These are phyloP conservation scores for Tylopilus cervinicoccineus DNA, from an alignment of 768 basidiomycete species.

Conservation along the genomic window DNA sequence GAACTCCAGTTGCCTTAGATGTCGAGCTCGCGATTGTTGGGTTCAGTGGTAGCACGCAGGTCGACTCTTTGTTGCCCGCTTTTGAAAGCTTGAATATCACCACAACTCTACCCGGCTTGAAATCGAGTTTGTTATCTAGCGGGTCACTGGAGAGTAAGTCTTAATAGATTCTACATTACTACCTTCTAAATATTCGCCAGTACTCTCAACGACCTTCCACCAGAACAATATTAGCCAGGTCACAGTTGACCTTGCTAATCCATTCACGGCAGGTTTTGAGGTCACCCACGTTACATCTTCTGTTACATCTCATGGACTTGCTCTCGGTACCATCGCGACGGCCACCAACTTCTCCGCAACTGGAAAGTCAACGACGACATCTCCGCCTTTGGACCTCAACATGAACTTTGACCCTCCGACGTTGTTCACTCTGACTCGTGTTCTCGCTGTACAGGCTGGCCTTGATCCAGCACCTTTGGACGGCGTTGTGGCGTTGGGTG, in stretches of 20 bases:
- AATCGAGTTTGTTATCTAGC: conserved; percentile 49
- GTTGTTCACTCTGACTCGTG: conserved; percentile 70
- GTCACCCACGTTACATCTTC: conserved; percentile 58
- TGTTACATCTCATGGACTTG: conserved; percentile 59
- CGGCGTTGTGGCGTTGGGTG: conserved; percentile 62
- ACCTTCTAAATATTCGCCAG: conserved; percentile 26
- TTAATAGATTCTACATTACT: not conserved
- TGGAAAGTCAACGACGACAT: conserved; percentile 52
- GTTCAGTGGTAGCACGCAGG: conserved; percentile 54
- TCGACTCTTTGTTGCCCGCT: conserved; percentile 55
- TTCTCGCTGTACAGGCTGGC: conserved; percentile 61
- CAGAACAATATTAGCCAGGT: conserved; percentile 63
- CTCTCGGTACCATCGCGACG: conserved; percentile 57
- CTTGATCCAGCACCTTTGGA: conserved; percentile 59
- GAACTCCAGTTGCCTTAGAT: conserved; percentile 33
- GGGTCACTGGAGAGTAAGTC: conserved; percentile 50
- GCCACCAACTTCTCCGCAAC: conserved; percentile 46
- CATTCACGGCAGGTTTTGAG: conserved; percentile 56
- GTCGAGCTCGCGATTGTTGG: conserved; percentile 55
- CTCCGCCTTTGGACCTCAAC: conserved; percentile 54
- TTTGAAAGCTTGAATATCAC: conserved; percentile 57
- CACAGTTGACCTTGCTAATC: conserved; percentile 58
- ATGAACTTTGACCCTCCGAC: conserved; percentile 66
- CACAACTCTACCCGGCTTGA: conserved; percentile 56
- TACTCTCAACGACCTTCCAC: conserved; percentile 61